Evolutionary conservation across 2,329 filamentous ascomycete genomes (phyloP).

Genomic region (Ampelomyces quisqualis): DNA sequence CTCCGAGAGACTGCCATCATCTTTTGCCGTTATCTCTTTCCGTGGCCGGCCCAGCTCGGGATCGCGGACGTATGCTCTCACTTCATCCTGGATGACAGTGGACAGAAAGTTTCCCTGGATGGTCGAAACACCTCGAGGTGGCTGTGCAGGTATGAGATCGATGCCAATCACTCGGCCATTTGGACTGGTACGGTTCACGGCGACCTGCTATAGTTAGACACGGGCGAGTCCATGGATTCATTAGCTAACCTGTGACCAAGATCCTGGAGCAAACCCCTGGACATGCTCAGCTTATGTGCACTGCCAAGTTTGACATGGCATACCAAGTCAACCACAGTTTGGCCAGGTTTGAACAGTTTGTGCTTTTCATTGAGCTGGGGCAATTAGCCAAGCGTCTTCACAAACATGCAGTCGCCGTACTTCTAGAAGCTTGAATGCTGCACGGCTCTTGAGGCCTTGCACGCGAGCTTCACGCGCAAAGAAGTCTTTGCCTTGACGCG

Average conservation of each 20-base stretch:
- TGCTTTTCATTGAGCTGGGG: conserved; percentile 77
- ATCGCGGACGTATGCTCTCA: conserved; percentile 72
- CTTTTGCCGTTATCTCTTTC: conserved; percentile 26
- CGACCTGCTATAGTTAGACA: conserved; percentile 61
- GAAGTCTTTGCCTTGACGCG: conserved; percentile 70
- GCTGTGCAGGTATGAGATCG: conserved; percentile 89
- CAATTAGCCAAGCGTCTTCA: conserved; percentile 13
- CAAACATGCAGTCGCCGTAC: conserved; percentile 47
- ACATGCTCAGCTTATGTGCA: conserved; percentile 15
- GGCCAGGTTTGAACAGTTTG: conserved; percentile 72
- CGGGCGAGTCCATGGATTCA: background rate
- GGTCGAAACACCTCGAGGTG: conserved; percentile 85
- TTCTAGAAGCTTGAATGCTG: conserved; percentile 90
- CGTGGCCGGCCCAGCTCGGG: conserved; percentile 59
- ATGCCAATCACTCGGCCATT: conserved; percentile 82
- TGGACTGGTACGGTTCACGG: conserved; percentile 73
- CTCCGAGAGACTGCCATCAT: conserved; percentile 35
- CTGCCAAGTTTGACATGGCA: background rate
- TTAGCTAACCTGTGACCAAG: conserved; percentile 58
- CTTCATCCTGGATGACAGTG: conserved; percentile 69
- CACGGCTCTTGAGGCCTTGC: conserved; percentile 80
- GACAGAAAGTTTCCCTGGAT: conserved; percentile 94
- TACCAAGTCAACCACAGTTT: conserved; percentile 89
- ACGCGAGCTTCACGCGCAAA: conserved; percentile 76
- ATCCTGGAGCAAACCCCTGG: conserved; percentile 71